phyloP scores from a whole-genome alignment of 257 asterid genomes.

The Rhazya stricta region DNA sequence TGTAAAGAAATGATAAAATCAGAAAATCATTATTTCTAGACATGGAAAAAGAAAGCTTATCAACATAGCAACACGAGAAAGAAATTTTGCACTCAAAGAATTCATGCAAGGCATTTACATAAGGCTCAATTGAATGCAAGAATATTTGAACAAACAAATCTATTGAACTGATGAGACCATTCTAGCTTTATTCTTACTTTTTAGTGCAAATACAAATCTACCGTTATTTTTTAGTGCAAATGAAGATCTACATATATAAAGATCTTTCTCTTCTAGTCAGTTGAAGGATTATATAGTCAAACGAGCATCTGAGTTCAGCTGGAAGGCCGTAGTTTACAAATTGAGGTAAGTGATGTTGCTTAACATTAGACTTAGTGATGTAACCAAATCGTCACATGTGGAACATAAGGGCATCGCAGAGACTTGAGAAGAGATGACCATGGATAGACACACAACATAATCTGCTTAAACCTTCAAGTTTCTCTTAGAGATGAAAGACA shows the following conservation, averaged over 20 bases:
- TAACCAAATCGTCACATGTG: not conserved
- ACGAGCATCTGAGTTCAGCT: not conserved
- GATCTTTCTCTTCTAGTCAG: not conserved
- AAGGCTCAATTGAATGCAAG: not conserved
- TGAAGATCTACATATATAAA: not conserved
- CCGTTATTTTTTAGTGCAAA: too few species aligned
- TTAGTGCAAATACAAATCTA: not conserved
- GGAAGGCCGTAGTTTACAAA: not conserved
- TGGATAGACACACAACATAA: not conserved
- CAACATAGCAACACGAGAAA: not conserved
- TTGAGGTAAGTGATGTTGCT: not conserved
- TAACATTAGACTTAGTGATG: not conserved
- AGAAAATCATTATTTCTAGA: constrained; percentile 21
- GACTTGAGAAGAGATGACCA: not conserved
- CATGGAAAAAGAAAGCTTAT: not conserved
- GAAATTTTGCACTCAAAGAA: not conserved
- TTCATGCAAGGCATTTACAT: not conserved
- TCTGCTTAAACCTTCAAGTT: not conserved
- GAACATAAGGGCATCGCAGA: not conserved
- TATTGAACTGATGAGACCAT: not conserved
- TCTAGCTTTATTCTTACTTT: not conserved
- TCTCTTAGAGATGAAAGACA: not conserved
- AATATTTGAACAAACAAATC: not conserved
- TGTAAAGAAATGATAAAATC: constrained; percentile 33
- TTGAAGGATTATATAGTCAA: not conserved